These are phyloP conservation scores for Nannochloropsis gaditana DNA, from an alignment of 108 stramenopile genomes.

Conservation along the genomic window DNA sequence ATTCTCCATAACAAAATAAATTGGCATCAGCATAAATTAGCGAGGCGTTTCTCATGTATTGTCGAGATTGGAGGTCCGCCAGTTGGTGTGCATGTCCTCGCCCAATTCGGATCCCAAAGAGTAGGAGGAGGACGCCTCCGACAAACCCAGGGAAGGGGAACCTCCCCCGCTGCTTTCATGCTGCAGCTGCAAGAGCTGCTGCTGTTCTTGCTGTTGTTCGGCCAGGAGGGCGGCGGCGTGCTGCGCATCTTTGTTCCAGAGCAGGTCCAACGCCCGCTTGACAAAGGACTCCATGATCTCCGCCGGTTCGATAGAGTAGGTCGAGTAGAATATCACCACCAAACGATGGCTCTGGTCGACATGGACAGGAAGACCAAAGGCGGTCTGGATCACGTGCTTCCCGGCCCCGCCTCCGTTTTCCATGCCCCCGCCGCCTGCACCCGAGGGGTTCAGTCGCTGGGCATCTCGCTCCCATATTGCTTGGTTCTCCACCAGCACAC, in stretches of 20 bases:
- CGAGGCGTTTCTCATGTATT: too few species aligned
- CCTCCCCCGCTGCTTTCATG: background rate
- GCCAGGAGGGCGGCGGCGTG: background rate
- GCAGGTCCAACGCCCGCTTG: constrained; percentile 35
- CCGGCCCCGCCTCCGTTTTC: background rate
- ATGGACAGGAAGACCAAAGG: constrained; percentile 52
- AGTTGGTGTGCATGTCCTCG: background rate
- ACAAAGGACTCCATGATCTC: constrained; percentile 38
- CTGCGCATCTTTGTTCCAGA: constrained; percentile 21
- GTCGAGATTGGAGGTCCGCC: background rate
- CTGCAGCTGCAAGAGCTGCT: constrained; percentile 20
- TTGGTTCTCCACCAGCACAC: constrained; percentile 36
- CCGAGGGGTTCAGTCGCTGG: constrained; percentile 19
- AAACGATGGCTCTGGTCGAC: constrained; percentile 27
- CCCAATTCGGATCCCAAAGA: background rate
- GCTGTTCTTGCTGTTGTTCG: constrained; percentile 25
- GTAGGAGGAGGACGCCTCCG: background rate
- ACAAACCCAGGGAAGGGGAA: background rate
- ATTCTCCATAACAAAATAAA: too few species aligned
- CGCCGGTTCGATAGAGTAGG: constrained; percentile 25
- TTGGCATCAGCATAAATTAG: too few species aligned
- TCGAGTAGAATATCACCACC: constrained; percentile 47
- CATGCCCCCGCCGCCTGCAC: background rate
- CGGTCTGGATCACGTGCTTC: constrained; percentile 44
- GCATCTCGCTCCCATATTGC: constrained; percentile 50